These are phyloP conservation scores for Macrophomina pseudophaseolina DNA, from an alignment of 2,329 filamentous ascomycete species.

Conservation along the genomic window DNA sequence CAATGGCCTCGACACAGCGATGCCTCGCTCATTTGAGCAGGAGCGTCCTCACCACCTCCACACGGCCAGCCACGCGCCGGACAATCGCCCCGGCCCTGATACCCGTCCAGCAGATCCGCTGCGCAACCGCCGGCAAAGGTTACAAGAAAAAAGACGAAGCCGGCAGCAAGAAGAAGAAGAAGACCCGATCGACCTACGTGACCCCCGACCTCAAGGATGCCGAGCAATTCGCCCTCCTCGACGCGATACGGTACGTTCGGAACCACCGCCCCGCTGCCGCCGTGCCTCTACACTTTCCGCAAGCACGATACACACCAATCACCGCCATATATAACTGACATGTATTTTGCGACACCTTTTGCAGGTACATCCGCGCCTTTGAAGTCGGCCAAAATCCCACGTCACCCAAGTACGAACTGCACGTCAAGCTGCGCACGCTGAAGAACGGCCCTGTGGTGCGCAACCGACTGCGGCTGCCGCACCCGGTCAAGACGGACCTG, in stretches of 20 bases:
- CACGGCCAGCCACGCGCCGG: slow-evolving; percentile 7
- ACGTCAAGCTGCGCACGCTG: slow-evolving; percentile 79
- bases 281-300: no score
- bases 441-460: slow-evolving; percentile 88
- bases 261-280: neutral
- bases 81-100: slow-evolving; percentile 24
- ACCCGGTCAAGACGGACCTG: slow-evolving; percentile 86
- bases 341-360: neutral
- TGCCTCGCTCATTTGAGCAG: slow-evolving; percentile 42
- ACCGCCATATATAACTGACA: no score
- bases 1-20: slow-evolving; percentile 44
- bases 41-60: slow-evolving; percentile 28
- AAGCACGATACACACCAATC: no score
- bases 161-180: slow-evolving; percentile 61
- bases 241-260: slow-evolving; percentile 80
- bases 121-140: slow-evolving; percentile 42
- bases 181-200: slow-evolving; percentile 69
- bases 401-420: slow-evolving; percentile 83
- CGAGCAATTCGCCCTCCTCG: slow-evolving; percentile 79
- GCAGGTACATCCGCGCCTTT: slow-evolving; percentile 84
- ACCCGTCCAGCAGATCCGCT: slow-evolving; percentile 45
- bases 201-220: slow-evolving; percentile 66
- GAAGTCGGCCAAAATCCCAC: slow-evolving; percentile 83
- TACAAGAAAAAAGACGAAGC: slow-evolving; percentile 49
- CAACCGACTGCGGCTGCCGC: slow-evolving; percentile 84